Conservation (phyloP, 2,329 filamentous ascomycete species). For the Epicoccum nigrum region DNA sequence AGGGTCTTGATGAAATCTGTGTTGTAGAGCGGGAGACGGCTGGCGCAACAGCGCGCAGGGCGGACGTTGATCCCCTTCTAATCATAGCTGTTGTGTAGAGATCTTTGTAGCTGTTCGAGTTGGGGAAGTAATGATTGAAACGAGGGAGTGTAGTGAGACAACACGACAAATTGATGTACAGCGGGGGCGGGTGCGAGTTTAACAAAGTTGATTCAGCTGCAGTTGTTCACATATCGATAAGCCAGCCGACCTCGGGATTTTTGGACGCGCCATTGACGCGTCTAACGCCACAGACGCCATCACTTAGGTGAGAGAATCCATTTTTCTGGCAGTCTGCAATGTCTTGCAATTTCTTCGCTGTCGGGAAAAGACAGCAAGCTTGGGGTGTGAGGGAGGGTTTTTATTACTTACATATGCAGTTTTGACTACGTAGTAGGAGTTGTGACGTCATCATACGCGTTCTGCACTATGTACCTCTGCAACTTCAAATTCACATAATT, state of each 20-base stretch:
- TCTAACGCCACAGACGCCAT: conserved; percentile 16
- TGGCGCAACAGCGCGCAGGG: conserved; percentile 23
- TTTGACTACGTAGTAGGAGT: no score
- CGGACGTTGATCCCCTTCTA: conserved; percentile 16
- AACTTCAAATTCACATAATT: no score
- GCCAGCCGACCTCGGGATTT: conserved; percentile 7
- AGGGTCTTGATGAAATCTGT: conserved; percentile 19
- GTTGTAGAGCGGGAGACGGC: conserved; percentile 8
- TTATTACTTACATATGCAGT: no score
- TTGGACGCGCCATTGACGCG: conserved; percentile 11
- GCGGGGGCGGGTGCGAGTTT: not conserved
- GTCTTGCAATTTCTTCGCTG: not conserved
- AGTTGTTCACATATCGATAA: conserved; percentile 9
- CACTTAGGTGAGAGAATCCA: not conserved
- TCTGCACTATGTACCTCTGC: no score
- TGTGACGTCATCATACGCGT: no score
- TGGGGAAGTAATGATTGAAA: no score
- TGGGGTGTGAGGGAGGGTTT: not conserved
- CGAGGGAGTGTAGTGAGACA: not conserved
- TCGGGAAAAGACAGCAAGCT: not conserved
- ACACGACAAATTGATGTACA: not conserved
- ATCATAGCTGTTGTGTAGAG: conserved; percentile 14
- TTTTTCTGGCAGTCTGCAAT: not conserved
- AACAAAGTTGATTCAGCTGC: not conserved
- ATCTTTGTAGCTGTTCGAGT: no score